Evolutionary conservation across 306 rosid genomes (phyloP).

Genomic region (Begonia fuchsioides): DNA sequence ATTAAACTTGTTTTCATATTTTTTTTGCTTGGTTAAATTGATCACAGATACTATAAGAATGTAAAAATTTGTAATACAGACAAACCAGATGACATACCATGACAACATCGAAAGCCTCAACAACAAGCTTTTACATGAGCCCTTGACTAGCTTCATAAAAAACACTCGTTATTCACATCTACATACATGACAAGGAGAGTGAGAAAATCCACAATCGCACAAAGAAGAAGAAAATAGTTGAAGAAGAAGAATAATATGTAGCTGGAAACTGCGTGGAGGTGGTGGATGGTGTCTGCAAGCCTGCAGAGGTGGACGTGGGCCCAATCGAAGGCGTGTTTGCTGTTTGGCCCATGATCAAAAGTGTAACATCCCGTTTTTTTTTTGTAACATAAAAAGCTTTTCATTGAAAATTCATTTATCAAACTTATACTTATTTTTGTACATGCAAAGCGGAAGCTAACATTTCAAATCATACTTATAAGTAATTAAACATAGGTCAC

Average conservation of each 20-base stretch:
- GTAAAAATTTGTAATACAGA: neutral
- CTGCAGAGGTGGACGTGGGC: constrained; percentile 58
- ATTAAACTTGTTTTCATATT: too few relatives aligned
- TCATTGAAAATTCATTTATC: too few relatives aligned
- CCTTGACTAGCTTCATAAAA: constrained; percentile 38
- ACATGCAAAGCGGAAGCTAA: too few relatives aligned
- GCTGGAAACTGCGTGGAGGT: constrained; percentile 75
- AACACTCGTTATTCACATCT: constrained; percentile 50
- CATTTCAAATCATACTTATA: too few relatives aligned
- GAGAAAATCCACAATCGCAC: neutral
- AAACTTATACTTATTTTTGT: too few relatives aligned
- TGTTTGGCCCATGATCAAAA: constrained; percentile 69
- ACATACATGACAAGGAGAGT: neutral
- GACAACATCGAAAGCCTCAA: constrained; percentile 50
- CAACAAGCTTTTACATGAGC: constrained; percentile 72
- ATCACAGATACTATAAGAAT: too few relatives aligned
- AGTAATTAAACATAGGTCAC: too few relatives aligned
- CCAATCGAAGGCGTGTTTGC: constrained; percentile 92
- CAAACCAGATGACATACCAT: constrained; percentile 30
- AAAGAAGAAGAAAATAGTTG: neutral
- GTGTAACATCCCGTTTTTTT: too few relatives aligned
- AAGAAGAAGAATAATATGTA: neutral
- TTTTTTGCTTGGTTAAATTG: too few relatives aligned
- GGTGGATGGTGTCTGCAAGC: constrained; percentile 82
- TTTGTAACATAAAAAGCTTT: too few relatives aligned